Percentiles rank a stretch among this genome's conserved stretches.
phyloP scores from a whole-genome alignment of 2,329 filamentous ascomycete species.

The Aureobasidium subglaciale region DNA sequence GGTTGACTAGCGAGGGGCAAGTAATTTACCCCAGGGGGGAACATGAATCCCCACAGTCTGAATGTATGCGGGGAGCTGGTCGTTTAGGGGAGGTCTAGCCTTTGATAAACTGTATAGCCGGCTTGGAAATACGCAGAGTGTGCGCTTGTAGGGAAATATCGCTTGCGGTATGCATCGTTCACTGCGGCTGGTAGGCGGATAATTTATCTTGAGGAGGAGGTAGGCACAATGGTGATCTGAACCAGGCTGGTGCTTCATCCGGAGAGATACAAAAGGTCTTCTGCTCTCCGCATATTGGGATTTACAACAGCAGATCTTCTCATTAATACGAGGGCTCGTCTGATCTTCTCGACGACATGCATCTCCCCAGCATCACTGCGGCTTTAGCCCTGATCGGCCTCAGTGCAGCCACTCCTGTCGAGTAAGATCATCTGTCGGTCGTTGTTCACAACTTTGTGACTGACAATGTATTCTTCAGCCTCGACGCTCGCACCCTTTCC shows the following conservation, averaged over 20 bases:
- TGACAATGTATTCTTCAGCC: background rate
- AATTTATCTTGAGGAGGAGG: background rate
- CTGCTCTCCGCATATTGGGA: background rate
- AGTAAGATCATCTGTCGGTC: constrained; percentile 16
- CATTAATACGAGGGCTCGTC: background rate
- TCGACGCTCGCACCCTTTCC: background rate
- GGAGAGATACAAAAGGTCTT: background rate
- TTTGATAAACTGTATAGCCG: constrained; percentile 5
- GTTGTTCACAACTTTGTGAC: background rate
- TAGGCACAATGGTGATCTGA: background rate
- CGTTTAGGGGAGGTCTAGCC: background rate
- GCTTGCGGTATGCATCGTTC: background rate
- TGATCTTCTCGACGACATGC: constrained; percentile 17
- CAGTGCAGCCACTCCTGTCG: constrained; percentile 18
- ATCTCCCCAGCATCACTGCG: constrained; percentile 20
- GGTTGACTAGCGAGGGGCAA: background rate
- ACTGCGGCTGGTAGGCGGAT: background rate
- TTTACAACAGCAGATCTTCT: background rate
- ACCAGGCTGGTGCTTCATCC: background rate
- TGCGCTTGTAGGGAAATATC: background rate
- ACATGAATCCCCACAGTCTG: constrained; percentile 1
- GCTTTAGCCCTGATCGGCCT: constrained; percentile 22
- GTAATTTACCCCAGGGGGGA: constrained; percentile 7
- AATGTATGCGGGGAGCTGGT: background rate
- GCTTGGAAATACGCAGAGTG: background rate